Percentiles rank a stretch among this genome's conserved stretches.
phyloP scores from a whole-genome alignment of 179 eudicot species.

The Vitellaria paradoxa region DNA sequence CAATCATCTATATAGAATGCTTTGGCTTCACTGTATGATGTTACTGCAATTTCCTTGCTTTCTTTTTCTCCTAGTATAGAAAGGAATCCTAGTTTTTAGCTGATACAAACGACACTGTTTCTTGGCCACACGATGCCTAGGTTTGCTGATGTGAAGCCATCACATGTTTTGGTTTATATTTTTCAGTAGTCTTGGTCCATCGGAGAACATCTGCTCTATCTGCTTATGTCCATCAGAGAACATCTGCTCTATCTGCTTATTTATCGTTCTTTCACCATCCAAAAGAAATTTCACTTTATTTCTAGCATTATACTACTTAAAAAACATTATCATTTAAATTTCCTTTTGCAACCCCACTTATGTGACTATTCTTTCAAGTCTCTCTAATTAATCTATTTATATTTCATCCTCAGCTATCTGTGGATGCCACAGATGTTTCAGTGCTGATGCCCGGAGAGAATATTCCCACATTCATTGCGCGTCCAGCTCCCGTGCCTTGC shows the following conservation, averaged over 20 bases:
- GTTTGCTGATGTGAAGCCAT: not conserved
- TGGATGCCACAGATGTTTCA: constrained; percentile 55
- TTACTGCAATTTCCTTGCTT: not conserved
- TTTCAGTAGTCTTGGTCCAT: not conserved
- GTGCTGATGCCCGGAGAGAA: constrained; percentile 81
- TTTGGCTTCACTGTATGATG: not conserved
- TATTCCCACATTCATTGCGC: constrained; percentile 69
- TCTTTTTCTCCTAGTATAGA: not conserved
- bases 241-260: not conserved
- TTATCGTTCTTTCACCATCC: no score
- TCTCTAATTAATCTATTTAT: not conserved
- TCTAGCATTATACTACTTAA: not conserved
- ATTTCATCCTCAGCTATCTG: constrained; percentile 34
- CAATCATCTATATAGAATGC: not conserved
- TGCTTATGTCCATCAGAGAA: not conserved
- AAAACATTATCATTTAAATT: not conserved
- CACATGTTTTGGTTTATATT: not conserved
- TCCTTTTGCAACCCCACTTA: not conserved
- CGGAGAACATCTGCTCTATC: not conserved
- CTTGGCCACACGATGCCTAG: not conserved
- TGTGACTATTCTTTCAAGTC: not conserved
- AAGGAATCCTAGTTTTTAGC: not conserved
- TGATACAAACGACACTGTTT: no score
- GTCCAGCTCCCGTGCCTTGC: constrained; percentile 65
- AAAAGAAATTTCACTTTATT: not conserved